Conservation (phyloP, 2,329 filamentous ascomycete species). For the Phialophora verrucosa region DNA sequence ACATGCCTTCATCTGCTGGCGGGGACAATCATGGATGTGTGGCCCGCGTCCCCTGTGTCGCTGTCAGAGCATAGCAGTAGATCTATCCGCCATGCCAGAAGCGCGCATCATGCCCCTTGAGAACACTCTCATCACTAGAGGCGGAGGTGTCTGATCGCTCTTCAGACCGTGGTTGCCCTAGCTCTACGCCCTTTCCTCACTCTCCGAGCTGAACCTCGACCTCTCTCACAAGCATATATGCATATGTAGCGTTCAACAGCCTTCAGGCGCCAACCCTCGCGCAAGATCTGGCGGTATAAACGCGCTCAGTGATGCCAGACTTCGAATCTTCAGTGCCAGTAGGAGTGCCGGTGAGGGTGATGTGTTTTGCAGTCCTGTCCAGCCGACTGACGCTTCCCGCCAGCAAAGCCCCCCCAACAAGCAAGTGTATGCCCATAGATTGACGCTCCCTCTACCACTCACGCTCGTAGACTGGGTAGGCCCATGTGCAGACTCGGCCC, state of each 20-base stretch:
- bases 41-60: not conserved
- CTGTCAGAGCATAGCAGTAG: not conserved
- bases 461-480: not conserved
- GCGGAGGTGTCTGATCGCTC: not conserved
- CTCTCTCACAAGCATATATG: not conserved
- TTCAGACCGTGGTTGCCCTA: not conserved
- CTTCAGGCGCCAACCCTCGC: not conserved
- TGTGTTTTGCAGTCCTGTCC: not conserved
- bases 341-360: not conserved
- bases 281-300: not conserved
- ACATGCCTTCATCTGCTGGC: not conserved
- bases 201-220: not conserved
- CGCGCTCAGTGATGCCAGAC: not conserved
- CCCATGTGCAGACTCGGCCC: conserved; percentile 10
- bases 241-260: not conserved
- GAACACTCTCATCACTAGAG: not conserved
- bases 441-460: not conserved
- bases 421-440: not conserved
- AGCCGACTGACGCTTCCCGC: not conserved
- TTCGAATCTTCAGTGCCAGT: not conserved
- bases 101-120: not conserved
- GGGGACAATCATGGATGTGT: not conserved
- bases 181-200: not conserved
- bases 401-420: not conserved
- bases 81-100: not conserved